Evolutionary conservation across 768 basidiomycete species (phyloP).

Genomic region (Amanita rimosa): DNA sequence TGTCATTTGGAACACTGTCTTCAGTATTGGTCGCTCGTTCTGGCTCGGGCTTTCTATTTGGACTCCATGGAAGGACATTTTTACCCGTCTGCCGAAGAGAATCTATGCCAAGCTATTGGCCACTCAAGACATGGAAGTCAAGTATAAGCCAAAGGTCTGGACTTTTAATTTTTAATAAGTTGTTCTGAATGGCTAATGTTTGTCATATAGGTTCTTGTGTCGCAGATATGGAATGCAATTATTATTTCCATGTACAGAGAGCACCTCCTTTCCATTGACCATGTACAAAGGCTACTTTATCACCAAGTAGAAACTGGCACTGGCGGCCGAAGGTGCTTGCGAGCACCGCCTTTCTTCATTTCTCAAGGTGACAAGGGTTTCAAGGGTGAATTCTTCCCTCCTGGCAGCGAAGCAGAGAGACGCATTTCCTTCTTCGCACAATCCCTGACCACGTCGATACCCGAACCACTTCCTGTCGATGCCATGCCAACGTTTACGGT

Average conservation of each 20-base stretch:
- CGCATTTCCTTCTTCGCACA: conserved; percentile 99
- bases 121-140: conserved; percentile 92
- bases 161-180: too few relatives aligned
- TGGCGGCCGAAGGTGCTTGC: conserved; percentile 82
- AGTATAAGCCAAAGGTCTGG: conserved; percentile 98
- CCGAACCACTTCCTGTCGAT: conserved; percentile 89
- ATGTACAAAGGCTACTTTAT: conserved; percentile 95
- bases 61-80: conserved; percentile 99
- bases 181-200: conserved; percentile 2
- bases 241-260: conserved; percentile 99
- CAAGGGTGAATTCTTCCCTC: conserved; percentile 83
- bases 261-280: conserved; percentile 96
- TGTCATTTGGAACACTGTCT: conserved; percentile 98
- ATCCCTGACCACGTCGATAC: conserved; percentile 90
- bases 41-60: conserved; percentile 90
- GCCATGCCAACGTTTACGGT: conserved; percentile 99
- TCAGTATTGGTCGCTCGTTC: conserved; percentile 83
- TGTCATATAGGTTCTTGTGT: conserved; percentile 71
- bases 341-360: conserved; percentile 97
- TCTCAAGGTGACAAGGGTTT: conserved; percentile 83
- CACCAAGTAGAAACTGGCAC: conserved; percentile 80
- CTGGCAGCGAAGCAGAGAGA: conserved; percentile 90
- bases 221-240: conserved; percentile 99
- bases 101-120: conserved; percentile 95
- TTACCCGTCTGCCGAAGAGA: conserved; percentile 88